phyloP scores from a whole-genome alignment of 306 rosid genomes.

The Sophora flavescens region DNA sequence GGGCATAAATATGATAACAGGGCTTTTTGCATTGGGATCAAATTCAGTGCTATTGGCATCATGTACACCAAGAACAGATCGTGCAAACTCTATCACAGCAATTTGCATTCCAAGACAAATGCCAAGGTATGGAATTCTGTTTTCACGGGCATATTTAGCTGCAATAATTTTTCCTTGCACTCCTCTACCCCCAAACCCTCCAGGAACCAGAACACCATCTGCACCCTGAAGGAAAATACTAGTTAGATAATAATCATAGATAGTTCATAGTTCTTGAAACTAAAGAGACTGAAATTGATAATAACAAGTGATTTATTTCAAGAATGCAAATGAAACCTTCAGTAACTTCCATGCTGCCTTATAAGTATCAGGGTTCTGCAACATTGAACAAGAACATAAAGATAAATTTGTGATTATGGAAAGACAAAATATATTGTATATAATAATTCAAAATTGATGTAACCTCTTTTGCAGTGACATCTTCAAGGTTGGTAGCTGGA shows the following conservation, averaged over 20 bases:
- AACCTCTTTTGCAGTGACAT: constrained; percentile 68
- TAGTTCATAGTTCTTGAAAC: constrained; percentile 4
- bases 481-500: constrained; percentile 79
- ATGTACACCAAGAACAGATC: constrained; percentile 76
- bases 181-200: constrained; percentile 97
- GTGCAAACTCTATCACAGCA: constrained; percentile 89
- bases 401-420: constrained; percentile 6
- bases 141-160: constrained; percentile 88
- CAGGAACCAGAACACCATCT: constrained; percentile 91
- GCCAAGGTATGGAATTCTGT: constrained; percentile 85
- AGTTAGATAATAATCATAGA: constrained; percentile 10
- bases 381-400: constrained; percentile 40
- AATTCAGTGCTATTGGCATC: constrained; percentile 95
- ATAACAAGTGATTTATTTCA: constrained; percentile 22
- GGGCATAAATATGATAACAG: constrained; percentile 91
- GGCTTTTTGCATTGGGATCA: constrained; percentile 72
- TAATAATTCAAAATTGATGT: constrained; percentile 34
- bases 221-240: constrained; percentile 74
- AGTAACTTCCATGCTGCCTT: constrained; percentile 85
- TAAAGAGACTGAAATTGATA: not conserved
- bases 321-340: constrained; percentile 57
- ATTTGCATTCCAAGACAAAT: constrained; percentile 96
- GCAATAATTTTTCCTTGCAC: constrained; percentile 90
- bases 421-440: not conserved
- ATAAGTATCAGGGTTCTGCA: constrained; percentile 74